Conservation (phyloP, 2,329 filamentous ascomycete genomes). For the Ploettnerulaceae sp. region DNA sequence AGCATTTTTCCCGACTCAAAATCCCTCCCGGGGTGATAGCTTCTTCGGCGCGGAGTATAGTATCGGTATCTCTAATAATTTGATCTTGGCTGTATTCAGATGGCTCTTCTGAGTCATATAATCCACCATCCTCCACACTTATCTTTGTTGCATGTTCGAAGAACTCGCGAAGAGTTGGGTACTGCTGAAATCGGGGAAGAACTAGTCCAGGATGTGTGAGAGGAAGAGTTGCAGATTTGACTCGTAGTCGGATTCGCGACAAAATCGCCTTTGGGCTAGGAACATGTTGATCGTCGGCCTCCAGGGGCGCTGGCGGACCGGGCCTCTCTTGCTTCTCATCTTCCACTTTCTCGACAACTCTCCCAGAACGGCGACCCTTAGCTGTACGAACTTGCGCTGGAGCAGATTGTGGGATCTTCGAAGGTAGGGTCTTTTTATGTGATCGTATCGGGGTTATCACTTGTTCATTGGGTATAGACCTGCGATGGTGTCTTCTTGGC, state of each 20-base stretch:
- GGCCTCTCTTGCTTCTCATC: conserved; percentile 21
- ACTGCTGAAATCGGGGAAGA: conserved; percentile 46
- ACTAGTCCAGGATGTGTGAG: conserved; percentile 56
- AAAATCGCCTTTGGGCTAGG: conserved; percentile 29
- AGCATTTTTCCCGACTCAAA: conserved; percentile 65
- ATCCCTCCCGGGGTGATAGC: conserved; percentile 72
- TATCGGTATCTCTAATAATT: conserved; percentile 61
- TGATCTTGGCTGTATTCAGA: conserved; percentile 55
- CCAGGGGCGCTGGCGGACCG: conserved; percentile 9
- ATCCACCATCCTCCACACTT: conserved; percentile 53
- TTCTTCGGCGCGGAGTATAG: conserved; percentile 65
- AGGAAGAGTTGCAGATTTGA: conserved; percentile 47
- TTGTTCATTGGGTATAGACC: conserved; percentile 27
- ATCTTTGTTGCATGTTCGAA: conserved; percentile 46
- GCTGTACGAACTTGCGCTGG: conserved; percentile 15
- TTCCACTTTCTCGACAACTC: conserved; percentile 21
- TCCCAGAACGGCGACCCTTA: conserved; percentile 25
- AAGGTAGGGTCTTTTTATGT: conserved; percentile 21
- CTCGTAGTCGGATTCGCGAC: conserved; percentile 47
- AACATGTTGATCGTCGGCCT: conserved; percentile 20
- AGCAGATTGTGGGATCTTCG: conserved; percentile 23
- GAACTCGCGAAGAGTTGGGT: conserved; percentile 53
- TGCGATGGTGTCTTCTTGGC: conserved; percentile 30
- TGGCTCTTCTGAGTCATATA: conserved; percentile 50
- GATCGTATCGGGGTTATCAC: conserved; percentile 24